Conservation (phyloP, 2,329 filamentous ascomycete species). For the Zelopaecilomyces penicillatus region DNA sequence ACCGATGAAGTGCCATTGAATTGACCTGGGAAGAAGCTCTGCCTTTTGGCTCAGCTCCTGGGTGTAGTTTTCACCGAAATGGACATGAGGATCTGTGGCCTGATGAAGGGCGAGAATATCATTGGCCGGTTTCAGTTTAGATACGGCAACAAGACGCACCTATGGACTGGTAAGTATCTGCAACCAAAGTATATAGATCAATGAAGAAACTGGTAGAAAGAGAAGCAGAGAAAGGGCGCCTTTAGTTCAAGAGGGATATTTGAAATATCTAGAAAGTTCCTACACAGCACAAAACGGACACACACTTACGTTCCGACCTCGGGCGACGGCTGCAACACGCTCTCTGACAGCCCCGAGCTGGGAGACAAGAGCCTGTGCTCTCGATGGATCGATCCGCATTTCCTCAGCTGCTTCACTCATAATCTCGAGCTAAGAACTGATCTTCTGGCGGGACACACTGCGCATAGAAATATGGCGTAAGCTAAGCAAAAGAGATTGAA, state of each 20-base stretch:
- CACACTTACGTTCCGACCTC: conserved; percentile 49
- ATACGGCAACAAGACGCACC: conserved; percentile 87
- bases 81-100: conserved; percentile 48
- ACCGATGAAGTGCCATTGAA: conserved; percentile 96
- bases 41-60: conserved; percentile 87
- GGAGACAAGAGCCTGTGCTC: conserved; percentile 53
- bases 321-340: conserved; percentile 46
- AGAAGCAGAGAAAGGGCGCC: too few species aligned
- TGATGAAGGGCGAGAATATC: conserved; percentile 81
- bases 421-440: too few species aligned
- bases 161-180: conserved; percentile 24
- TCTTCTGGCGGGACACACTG: too few species aligned
- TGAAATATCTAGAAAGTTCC: too few species aligned
- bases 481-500: too few species aligned
- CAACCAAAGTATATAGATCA: neutral
- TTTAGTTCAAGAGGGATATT: too few species aligned
- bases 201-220: too few species aligned
- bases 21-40: conserved; percentile 61
- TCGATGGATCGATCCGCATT: conserved; percentile 55
- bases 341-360: conserved; percentile 54
- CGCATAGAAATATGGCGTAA: too few species aligned
- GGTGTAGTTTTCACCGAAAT: conserved; percentile 97
- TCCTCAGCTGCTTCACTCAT: conserved; percentile 37
- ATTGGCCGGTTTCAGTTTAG: conserved; percentile 87
- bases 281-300: conserved; percentile 61